Evolutionary conservation across 2,329 filamentous ascomycete genomes (phyloP).

Genomic region (Exophiala oligosperma): DNA sequence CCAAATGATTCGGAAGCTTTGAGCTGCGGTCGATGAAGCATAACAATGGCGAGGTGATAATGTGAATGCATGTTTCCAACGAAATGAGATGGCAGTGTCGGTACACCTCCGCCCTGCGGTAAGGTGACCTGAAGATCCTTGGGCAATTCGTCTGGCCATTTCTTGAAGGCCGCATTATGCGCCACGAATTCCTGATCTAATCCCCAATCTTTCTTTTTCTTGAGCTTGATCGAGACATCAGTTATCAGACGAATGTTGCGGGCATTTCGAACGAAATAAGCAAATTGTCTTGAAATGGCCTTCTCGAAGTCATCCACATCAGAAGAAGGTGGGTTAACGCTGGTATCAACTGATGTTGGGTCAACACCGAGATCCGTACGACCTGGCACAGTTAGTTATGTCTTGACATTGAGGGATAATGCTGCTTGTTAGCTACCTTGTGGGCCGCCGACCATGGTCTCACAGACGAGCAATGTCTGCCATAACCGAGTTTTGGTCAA

Average conservation of each 20-base stretch:
- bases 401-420: neutral
- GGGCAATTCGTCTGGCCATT: slow-evolving; percentile 76
- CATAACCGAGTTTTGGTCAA: slow-evolving; percentile 82
- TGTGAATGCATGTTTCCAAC: slow-evolving; percentile 88
- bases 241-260: slow-evolving; percentile 78
- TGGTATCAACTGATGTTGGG: slow-evolving; percentile 73
- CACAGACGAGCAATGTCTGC: slow-evolving; percentile 82
- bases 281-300: slow-evolving; percentile 78
- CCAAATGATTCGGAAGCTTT: slow-evolving; percentile 72
- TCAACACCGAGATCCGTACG: slow-evolving; percentile 77
- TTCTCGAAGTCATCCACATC: slow-evolving; percentile 74
- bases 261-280: slow-evolving; percentile 75
- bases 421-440: slow-evolving; percentile 64
- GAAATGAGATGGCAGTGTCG: slow-evolving; percentile 84
- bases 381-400: slow-evolving; percentile 50
- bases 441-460: slow-evolving; percentile 89
- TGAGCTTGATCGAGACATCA: slow-evolving; percentile 70
- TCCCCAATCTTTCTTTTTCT: slow-evolving; percentile 81
- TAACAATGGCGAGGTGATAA: slow-evolving; percentile 79
- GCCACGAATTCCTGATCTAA: slow-evolving; percentile 79
- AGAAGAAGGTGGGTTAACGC: slow-evolving; percentile 61
- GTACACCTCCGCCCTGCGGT: slow-evolving; percentile 73
- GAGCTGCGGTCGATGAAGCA: slow-evolving; percentile 84
- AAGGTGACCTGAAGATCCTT: slow-evolving; percentile 75
- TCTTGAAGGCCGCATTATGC: slow-evolving; percentile 73